Evolutionary conservation across 2,329 filamentous ascomycete species (phyloP).

Genomic region (Fusarium oligoseptatum): DNA sequence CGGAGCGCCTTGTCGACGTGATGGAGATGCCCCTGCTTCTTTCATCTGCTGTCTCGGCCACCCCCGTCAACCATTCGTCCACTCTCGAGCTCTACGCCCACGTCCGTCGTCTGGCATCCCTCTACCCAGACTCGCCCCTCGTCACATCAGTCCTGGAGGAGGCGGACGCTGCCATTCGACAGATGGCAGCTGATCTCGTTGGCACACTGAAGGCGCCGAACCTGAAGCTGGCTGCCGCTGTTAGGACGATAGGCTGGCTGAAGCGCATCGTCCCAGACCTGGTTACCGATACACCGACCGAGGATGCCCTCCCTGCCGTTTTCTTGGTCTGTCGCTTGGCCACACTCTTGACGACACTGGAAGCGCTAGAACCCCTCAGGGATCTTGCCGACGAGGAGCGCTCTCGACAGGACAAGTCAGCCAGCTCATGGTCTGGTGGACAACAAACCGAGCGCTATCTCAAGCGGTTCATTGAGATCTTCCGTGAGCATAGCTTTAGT

Average conservation of each 20-base stretch:
- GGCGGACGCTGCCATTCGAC: slow-evolving; percentile 88
- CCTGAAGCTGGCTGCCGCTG: slow-evolving; percentile 88
- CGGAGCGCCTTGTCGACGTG: slow-evolving; percentile 90
- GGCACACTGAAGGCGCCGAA: slow-evolving; percentile 79
- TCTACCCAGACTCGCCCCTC: slow-evolving; percentile 85
- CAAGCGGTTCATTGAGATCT: slow-evolving; percentile 96
- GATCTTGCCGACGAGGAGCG: slow-evolving; percentile 92
- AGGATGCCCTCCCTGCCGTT: slow-evolving; percentile 82
- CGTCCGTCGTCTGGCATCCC: slow-evolving; percentile 84
- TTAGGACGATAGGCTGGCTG: slow-evolving; percentile 92
- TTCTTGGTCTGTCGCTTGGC: slow-evolving; percentile 89
- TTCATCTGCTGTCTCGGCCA: slow-evolving; percentile 79
- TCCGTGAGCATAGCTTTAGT: slow-evolving; percentile 95
- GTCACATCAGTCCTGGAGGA: slow-evolving; percentile 80
- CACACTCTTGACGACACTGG: slow-evolving; percentile 83
- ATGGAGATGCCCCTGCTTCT: slow-evolving; percentile 90
- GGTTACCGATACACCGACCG: slow-evolving; percentile 50
- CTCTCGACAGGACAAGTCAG: slow-evolving; percentile 58
- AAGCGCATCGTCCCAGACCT: slow-evolving; percentile 88
- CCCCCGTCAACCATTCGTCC: slow-evolving; percentile 83
- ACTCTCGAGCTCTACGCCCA: slow-evolving; percentile 94
- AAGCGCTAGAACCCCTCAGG: slow-evolving; percentile 85
- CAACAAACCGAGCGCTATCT: slow-evolving; percentile 95
- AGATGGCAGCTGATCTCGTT: slow-evolving; percentile 89
- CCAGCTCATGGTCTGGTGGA: slow-evolving; percentile 72